Evolutionary conservation across 371 early-diverging fungal species (phyloP).

Genomic region (Mortierella sp.): DNA sequence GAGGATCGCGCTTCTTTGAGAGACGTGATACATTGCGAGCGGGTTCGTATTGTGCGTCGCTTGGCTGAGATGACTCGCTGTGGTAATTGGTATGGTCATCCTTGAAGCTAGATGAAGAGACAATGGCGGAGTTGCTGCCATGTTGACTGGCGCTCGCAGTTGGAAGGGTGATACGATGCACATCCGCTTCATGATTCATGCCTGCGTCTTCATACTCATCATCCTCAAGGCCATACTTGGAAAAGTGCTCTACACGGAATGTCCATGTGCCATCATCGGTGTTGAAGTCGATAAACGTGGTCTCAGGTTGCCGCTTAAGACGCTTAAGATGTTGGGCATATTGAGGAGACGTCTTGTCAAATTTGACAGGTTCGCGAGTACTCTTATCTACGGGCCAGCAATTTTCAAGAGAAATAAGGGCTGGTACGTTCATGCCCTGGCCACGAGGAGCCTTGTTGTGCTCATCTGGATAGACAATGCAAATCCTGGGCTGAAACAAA

Average conservation of each 20-base stretch:
- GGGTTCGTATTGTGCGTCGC: not conserved
- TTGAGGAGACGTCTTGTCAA: conserved; percentile 75
- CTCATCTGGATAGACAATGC: conserved; percentile 89
- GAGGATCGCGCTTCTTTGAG: conserved; percentile 33
- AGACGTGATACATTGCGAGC: conserved; percentile 3
- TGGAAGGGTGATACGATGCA: conserved; percentile 6
- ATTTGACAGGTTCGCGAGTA: conserved; percentile 75
- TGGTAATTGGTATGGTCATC: conserved; percentile 9
- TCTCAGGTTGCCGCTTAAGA: conserved; percentile 75
- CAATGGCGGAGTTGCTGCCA: not conserved
- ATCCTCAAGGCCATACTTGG: conserved; percentile 76
- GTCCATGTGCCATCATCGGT: conserved; percentile 85
- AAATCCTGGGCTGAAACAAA: conserved; percentile 73
- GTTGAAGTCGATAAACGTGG: conserved; percentile 84
- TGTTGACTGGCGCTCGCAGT: conserved; percentile 1
- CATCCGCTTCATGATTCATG: not conserved
- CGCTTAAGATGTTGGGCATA: conserved; percentile 77
- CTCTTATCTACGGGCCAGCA: conserved; percentile 89
- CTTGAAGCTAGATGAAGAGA: not conserved
- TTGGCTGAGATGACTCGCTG: not conserved
- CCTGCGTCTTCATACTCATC: conserved; percentile 53
- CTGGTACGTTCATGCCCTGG: conserved; percentile 89
- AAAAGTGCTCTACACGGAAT: conserved; percentile 92
- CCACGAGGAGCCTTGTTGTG: conserved; percentile 84
- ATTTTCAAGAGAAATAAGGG: conserved; percentile 79